Evolutionary conservation across 179 eudicot genomes (phyloP), one percentile per base, ranked within the genome.

Genomic region (Beta lomatogona): DNA sequence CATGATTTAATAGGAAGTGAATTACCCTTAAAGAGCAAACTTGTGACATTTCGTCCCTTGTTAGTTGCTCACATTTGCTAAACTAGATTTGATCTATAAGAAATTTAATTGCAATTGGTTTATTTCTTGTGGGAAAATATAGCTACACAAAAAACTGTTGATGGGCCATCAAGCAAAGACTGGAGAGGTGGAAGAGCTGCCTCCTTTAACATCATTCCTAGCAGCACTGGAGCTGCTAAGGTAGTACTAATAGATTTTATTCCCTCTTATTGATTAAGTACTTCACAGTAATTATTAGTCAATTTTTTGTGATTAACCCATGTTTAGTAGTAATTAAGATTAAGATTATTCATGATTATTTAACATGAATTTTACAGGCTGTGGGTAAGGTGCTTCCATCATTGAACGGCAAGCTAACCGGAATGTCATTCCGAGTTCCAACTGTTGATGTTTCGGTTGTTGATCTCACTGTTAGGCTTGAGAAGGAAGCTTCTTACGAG

Each of bases 151-250:
- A 93, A 92, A 88, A 93, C 97, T 18, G 97, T 93, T 86, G 98
- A 93, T 83, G 98, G 98, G 12, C 98, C 98, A 66, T 94, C 98
- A 57, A 83, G 66, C 85, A 94, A 92, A 91, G 97, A 94, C 90
- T 92, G 97, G 97, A 94, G 98, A 84, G 95, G 97, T 88, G 98
- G 97, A 90, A 91, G 98, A 85, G 98, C 93, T 82, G 98, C 98
- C 69, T 91, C 97, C 48, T 90, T 92, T 89, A 94, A 94, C 88
- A 94, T 94, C 75, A 92, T 94, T 61, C 98, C 98, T 77, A 94
- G 97, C 87, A 91, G 97, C 90, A 94, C 98, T 61, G 98, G 98
- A 72, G 98, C 97, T 64, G 98, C 98, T 61, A 94, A 94, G 98
- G 97, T 93, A 57, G 36, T 25, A 14, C 61, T 14, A 19, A 1